Conservation (phyloP, 257 asterid genomes). For the Buddleja alternifolia region DNA sequence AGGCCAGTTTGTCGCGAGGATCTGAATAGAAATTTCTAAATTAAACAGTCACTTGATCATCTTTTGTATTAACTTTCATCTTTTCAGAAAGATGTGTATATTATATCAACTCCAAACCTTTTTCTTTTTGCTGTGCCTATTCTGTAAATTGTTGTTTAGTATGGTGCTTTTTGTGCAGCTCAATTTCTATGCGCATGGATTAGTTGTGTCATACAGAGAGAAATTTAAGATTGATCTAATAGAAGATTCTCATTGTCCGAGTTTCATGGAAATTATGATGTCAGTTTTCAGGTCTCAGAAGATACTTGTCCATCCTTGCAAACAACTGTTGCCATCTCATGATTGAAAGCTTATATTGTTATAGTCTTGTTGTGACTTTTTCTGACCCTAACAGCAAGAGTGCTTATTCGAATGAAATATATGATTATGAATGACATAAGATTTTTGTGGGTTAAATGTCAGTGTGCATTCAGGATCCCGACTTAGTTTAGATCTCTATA, state of each 20-base stretch:
- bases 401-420: background rate
- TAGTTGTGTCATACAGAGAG: background rate
- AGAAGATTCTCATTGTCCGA: background rate
- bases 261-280: background rate
- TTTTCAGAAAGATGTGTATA: background rate
- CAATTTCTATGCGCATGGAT: background rate
- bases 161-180: background rate
- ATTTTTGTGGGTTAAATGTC: background rate
- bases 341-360: background rate
- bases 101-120: background rate
- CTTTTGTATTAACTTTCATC: background rate
- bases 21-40: background rate
- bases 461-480: background rate
- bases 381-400: conserved; percentile 1
- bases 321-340: too few species aligned
- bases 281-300: background rate
- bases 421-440: background rate
- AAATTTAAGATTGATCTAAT: too few species aligned
- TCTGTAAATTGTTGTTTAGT: background rate
- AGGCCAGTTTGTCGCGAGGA: background rate
- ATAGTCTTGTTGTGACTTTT: conserved; percentile 3
- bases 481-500: conserved; percentile 7
- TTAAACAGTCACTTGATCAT: background rate
- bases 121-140: background rate
- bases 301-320: too few species aligned